Base-by-base conservation (phyloP, 1,139 yeast species). In the Pichia cactophila region DNA sequence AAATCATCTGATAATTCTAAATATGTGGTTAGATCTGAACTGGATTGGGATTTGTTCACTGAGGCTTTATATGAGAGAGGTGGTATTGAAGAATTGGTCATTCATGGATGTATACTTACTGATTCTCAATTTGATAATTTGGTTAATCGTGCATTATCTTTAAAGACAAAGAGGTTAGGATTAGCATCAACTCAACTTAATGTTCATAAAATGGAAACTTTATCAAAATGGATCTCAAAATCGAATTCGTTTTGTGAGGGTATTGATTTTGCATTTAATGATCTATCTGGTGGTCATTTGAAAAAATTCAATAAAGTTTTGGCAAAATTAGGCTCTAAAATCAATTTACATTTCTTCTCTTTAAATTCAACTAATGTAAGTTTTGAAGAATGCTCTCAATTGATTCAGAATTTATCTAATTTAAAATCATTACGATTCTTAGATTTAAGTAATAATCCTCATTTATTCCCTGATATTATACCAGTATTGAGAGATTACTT, bases 181-280 rank as follows among this genome's bases (percentile, higher is more conserved):
- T 69, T 88, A 42, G 96, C 96, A 0, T 75, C 84, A 20, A 80
- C 82, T 45, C 86, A 82, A 46, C 68, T 90, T 43, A 75, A 79
- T 50, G 55, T 66, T 6, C 75, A 72, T 35, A 88, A 87, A 56
- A 69, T 86, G 12, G 66, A 72, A 44, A 66, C 75, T 26, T 67
- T 89, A 31, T 73, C 81, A 20, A 68, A 77, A 46, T 86, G 95
- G 92, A 73, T 85, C 43, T 71, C 79, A 3, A 62, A 68, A 33
- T 74, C 75, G 9, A 63, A 68, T 17, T 72, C 81, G 17, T 73
- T 74, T 17, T 80, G 90, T 62, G 80, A 83, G 56, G 97, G 97
- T 2, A 75, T 90, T 26, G 96, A 89, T 69, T 67, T 89, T 45
- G 95, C 92, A 1, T 89, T 84, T 57, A 89, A 89, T 63, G 87